Conservation (phyloP, 495 filamentous ascomycete species). For the Daldinia concentrica region DNA sequence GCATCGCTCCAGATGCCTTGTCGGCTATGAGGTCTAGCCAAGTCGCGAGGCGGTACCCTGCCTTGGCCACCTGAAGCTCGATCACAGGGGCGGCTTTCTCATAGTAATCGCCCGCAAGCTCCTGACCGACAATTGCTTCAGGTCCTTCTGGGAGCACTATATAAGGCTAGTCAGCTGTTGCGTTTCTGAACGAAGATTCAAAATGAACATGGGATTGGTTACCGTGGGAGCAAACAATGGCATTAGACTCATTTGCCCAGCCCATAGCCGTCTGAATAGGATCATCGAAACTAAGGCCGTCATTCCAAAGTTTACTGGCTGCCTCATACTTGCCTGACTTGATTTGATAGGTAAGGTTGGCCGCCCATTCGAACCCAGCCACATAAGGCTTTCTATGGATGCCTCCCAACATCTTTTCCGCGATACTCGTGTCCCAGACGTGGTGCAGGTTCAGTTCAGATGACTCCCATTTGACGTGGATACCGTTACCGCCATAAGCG, state of each 20-base stretch:
- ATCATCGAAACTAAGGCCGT: slow-evolving; percentile 59
- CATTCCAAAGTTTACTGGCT: slow-evolving; percentile 56
- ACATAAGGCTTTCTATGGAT: slow-evolving; percentile 51
- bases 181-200: background rate
- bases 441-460: slow-evolving; percentile 64
- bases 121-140: slow-evolving; percentile 61
- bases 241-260: slow-evolving; percentile 72
- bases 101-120: slow-evolving; percentile 71
- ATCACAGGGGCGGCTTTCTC: slow-evolving; percentile 68
- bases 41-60: slow-evolving; percentile 72
- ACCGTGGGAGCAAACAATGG: slow-evolving; percentile 66
- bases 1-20: slow-evolving; percentile 25
- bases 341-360: slow-evolving; percentile 61
- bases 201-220: slow-evolving; percentile 6
- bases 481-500: slow-evolving; percentile 67
- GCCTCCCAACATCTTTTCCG: slow-evolving; percentile 66
- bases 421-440: slow-evolving; percentile 70
- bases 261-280: slow-evolving; percentile 60
- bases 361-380: slow-evolving; percentile 63
- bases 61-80: slow-evolving; percentile 77
- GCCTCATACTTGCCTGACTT: slow-evolving; percentile 58
- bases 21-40: slow-evolving; percentile 67
- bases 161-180: slow-evolving; percentile 14
- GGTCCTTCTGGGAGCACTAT: slow-evolving; percentile 66
- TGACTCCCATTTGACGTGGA: slow-evolving; percentile 64